A percentile compares a stretch with the other conserved stretches of the same genome.
These are phyloP conservation scores for Hypholoma fasciculare DNA, from an alignment of 768 basidiomycete genomes.

Conservation along the genomic window DNA sequence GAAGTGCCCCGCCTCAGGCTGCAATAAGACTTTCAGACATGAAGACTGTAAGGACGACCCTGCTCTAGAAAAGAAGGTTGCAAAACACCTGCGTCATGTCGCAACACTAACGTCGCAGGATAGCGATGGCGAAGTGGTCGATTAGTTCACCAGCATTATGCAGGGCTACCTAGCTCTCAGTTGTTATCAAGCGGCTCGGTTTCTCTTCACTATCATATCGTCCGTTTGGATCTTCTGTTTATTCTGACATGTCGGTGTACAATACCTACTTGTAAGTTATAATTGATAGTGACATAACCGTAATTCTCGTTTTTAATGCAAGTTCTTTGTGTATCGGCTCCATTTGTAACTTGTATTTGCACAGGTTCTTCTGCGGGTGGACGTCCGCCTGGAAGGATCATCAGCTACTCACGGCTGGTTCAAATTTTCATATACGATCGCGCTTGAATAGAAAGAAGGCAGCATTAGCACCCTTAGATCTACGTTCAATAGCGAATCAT, in stretches of 20 bases:
- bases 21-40: slow-evolving; percentile 56
- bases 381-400: too few relatives aligned
- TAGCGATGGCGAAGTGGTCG: slow-evolving; percentile 63
- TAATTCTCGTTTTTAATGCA: too few relatives aligned
- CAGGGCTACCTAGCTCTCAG: too few relatives aligned
- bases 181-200: not conserved
- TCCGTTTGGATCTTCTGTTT: not conserved
- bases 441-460: not conserved
- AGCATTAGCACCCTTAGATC: not conserved
- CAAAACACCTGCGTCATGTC: slow-evolving; percentile 53
- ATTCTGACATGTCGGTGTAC: not conserved
- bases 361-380: too few relatives aligned
- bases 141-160: slow-evolving; percentile 23
- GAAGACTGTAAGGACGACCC: slow-evolving; percentile 53
- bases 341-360: too few relatives aligned
- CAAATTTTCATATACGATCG: too few relatives aligned
- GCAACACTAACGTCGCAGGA: slow-evolving; percentile 44
- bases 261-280: not conserved
- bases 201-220: not conserved
- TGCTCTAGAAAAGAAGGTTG: slow-evolving; percentile 62
- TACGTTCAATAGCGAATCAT: not conserved
- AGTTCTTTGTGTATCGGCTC: too few relatives aligned
- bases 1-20: slow-evolving; percentile 74
- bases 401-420: too few relatives aligned
- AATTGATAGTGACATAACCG: too few relatives aligned